Percentiles rank a stretch among this genome's conserved stretches.
phyloP scores from a whole-genome alignment of 768 basidiomycete species.

The Atractiella rhizophila region DNA sequence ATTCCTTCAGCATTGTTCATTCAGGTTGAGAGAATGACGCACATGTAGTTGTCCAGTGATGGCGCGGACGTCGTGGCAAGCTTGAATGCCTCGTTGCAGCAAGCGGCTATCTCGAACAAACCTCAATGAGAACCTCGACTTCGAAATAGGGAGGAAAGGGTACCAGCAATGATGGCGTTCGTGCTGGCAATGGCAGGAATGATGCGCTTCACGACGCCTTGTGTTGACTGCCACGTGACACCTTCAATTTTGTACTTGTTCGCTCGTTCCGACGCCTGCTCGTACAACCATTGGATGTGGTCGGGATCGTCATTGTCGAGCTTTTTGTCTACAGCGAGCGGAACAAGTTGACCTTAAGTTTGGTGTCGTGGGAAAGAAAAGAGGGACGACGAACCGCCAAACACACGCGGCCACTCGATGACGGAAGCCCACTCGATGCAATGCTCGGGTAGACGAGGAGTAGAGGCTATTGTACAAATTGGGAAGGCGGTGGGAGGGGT shows the following conservation, averaged over 20 bases:
- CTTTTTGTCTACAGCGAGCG: conserved; percentile 46
- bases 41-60: conserved; percentile 83
- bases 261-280: conserved; percentile 52
- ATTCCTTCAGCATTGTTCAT: background rate
- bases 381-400: conserved; percentile 20
- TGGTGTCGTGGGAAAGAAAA: background rate
- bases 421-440: conserved; percentile 99
- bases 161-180: conserved; percentile 90
- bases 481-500: conserved; percentile 93
- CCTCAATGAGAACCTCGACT: background rate
- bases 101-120: conserved; percentile 37
- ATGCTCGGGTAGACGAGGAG: conserved; percentile 88
- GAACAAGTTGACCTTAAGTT: background rate
- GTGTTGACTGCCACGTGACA: conserved; percentile 88
- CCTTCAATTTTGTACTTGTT: conserved; percentile 92
- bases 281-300: conserved; percentile 81
- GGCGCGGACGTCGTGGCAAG: conserved; percentile 87
- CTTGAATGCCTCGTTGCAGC: conserved; percentile 98
- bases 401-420: conserved; percentile 86
- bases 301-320: conserved; percentile 94
- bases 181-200: conserved; percentile 93
- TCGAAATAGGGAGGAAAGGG: conserved; percentile 10
- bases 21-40: background rate
- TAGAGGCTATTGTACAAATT: conserved; percentile 97
- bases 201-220: conserved; percentile 98